These are phyloP conservation scores for Talaromyces adpressus DNA, from an alignment of 495 filamentous ascomycete genomes.

Conservation along the genomic window DNA sequence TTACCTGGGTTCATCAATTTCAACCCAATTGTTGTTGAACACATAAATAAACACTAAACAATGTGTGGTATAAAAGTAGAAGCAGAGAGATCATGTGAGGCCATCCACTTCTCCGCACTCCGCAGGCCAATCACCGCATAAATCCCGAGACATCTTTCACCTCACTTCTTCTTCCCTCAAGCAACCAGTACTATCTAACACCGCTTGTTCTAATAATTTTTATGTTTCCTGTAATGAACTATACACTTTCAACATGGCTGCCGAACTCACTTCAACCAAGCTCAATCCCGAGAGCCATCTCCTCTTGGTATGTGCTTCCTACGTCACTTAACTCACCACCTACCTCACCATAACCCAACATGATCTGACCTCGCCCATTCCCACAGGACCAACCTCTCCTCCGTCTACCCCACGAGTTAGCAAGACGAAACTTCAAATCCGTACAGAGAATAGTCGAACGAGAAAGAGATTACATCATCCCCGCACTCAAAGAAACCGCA, in stretches of 20 bases:
- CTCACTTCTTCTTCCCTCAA: neutral
- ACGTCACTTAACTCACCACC: too few species aligned
- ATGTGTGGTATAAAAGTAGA: too few species aligned
- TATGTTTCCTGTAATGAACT: neutral
- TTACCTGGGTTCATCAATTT: too few species aligned
- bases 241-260: constrained; percentile 29
- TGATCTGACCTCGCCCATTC: constrained; percentile 12
- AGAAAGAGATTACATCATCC: constrained; percentile 62
- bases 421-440: constrained; percentile 86
- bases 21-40: too few species aligned
- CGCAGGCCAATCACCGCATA: neutral
- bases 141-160: neutral
- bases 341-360: neutral
- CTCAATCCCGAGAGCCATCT: constrained; percentile 69
- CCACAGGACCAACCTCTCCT: constrained; percentile 89
- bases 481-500: constrained; percentile 60
- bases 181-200: neutral
- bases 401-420: constrained; percentile 81
- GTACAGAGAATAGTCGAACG: constrained; percentile 78
- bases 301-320: constrained; percentile 47
- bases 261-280: constrained; percentile 54
- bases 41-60: too few species aligned
- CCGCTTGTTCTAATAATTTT: neutral
- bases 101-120: neutral
- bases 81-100: neutral